Percentiles rank a stretch among this genome's conserved stretches.
These are phyloP conservation scores for Penicillium lividum DNA, from an alignment of 495 filamentous ascomycete species.

Conservation along the genomic window DNA sequence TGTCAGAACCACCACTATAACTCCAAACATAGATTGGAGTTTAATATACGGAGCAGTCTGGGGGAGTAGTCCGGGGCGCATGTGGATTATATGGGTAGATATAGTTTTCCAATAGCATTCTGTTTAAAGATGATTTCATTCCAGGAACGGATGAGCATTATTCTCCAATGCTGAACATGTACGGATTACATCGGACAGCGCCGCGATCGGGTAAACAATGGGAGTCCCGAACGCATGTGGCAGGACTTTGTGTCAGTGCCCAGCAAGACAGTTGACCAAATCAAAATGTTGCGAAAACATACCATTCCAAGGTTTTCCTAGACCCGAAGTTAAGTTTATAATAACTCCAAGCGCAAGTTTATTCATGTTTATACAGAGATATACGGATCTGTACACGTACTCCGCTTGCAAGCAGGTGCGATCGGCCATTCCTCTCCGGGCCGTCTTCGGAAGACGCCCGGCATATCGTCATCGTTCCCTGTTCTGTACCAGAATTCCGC, in stretches of 20 bases:
- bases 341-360: not conserved
- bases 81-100: too few species aligned
- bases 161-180: not conserved
- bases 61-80: too few species aligned
- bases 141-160: too few species aligned
- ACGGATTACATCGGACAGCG: not conserved
- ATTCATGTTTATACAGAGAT: too few species aligned
- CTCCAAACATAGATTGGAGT: not conserved
- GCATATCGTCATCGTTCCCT: conserved; percentile 19
- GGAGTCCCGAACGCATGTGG: not conserved
- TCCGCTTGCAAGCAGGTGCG: conserved; percentile 4
- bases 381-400: conserved; percentile 6
- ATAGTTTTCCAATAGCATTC: too few species aligned
- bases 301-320: too few species aligned
- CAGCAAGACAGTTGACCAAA: too few species aligned
- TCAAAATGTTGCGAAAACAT: too few species aligned
- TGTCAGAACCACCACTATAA: conserved; percentile 8
- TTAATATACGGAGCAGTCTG: not conserved
- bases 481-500: not conserved
- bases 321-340: too few species aligned
- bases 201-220: conserved; percentile 1
- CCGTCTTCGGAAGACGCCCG: conserved; percentile 37
- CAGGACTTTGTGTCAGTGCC: not conserved
- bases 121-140: too few species aligned
- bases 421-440: conserved; percentile 10